Base-by-base conservation (phyloP, 169 alveolate species). In the Theileria annulata region DNA sequence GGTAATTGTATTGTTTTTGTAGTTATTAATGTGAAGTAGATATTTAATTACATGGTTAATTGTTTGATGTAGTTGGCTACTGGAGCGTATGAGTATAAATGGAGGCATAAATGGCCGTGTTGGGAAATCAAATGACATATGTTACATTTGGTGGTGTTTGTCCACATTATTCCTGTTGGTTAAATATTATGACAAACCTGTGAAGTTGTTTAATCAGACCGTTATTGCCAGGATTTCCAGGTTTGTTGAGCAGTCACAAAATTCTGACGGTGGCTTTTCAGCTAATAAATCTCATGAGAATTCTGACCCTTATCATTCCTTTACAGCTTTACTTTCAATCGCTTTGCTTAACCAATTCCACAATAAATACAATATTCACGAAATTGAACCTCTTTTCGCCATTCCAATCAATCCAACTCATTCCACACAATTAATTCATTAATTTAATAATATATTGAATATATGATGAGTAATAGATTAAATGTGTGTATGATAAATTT, bases 101-200 rank as follows among this genome's bases (percentile, higher is more conserved):
- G 90, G 90, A 15, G 92, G 91, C 6, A 81, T 90, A 47, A 81
- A 79, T n/a, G 94, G 94, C 17, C 58, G 92, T 12, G 86, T 82
- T 0, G 92, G 91, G 47, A 90, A 90, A 60, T 58, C 85, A 9
- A 85, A 82, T 56, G 94, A 90, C 56, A 87, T 90, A 21, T 90
- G 94, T 66, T 90, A 90, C 76, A 70, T 91, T 25, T 90, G 87
- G 86, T 90, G 94, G 94, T 63, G 79, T 37, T 72, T 90, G 68
- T 86, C 89, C 19, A 83, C 92, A 37, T 70, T 90, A 42, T 69
- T 66, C 25, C 27, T 84, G 51, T 9, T 77, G 23, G 51, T 33
- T 19, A 42, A 69, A 71, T 66, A 77, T 19, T 51, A 64, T 9
- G 28, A 70, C 56, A 47, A 56, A 48, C 51, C 54, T 25, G 30